phyloP scores from a whole-genome alignment of 139 green algal species.

The Haematococcus sp. region DNA sequence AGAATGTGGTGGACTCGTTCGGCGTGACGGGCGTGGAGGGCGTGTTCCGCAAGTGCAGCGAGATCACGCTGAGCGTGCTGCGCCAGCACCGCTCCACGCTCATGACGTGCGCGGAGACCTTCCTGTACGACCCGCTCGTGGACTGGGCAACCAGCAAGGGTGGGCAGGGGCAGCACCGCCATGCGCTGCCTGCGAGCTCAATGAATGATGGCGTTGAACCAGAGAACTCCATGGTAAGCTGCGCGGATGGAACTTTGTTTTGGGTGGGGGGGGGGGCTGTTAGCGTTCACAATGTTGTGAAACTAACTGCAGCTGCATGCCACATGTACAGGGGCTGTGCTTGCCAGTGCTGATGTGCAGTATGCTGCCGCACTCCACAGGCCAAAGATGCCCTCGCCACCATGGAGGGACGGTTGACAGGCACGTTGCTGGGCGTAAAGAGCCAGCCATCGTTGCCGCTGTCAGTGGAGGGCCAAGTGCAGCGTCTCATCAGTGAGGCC shows the following conservation, averaged over 20 bases:
- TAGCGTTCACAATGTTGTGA: too few species aligned
- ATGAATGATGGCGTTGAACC: constrained; percentile 36
- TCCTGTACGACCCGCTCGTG: constrained; percentile 95
- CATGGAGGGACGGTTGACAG: constrained; percentile 73
- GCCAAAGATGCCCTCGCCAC: constrained; percentile 77
- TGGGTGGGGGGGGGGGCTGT: too few species aligned
- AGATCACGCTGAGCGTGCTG: constrained; percentile 86
- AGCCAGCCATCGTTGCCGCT: constrained; percentile 79
- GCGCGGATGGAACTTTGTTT: neutral
- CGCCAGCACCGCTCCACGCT: constrained; percentile 75
- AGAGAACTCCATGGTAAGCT: constrained; percentile 51
- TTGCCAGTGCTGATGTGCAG: too few species aligned
- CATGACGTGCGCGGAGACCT: constrained; percentile 93
- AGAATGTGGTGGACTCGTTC: constrained; percentile 96
- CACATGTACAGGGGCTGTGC: too few species aligned
- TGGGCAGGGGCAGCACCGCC: neutral
- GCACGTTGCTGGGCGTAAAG: constrained; percentile 86
- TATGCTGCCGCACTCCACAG: constrained; percentile 25
- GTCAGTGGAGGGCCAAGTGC: constrained; percentile 79
- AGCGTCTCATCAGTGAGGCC: constrained; percentile 87
- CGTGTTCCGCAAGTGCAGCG: constrained; percentile 74
- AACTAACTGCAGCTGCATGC: too few species aligned
- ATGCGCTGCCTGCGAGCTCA: constrained; percentile 18
- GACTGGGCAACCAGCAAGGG: constrained; percentile 74
- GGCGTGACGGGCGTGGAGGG: constrained; percentile 90